A percentile compares a stretch with the other conserved stretches of the same genome.
Evolutionary conservation across 441 rosid genomes (phyloP).

Genomic region (Iberis amara): DNA sequence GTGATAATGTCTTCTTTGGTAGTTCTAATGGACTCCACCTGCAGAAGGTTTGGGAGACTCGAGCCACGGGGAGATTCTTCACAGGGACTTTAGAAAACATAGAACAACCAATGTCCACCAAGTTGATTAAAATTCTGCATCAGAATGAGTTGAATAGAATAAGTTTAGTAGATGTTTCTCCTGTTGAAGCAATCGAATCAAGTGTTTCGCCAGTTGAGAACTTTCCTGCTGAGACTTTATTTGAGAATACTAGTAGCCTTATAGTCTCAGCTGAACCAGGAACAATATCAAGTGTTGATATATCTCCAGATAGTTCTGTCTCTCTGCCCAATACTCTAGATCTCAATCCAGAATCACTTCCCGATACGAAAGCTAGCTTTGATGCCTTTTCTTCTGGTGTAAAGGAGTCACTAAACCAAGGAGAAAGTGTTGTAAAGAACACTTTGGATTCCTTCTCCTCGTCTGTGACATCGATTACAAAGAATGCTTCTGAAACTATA

Average conservation of each 20-base stretch:
- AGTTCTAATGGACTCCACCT: constrained; percentile 36
- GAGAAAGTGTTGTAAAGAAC: constrained; percentile 48
- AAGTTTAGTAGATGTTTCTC: constrained; percentile 31
- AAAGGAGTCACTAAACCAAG: constrained; percentile 43
- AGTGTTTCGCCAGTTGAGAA: constrained; percentile 38
- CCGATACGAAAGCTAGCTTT: constrained; percentile 38
- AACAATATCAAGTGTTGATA: constrained; percentile 31
- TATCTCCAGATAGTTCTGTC: constrained; percentile 36
- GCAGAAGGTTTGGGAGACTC: constrained; percentile 36
- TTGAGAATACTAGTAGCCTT: constrained; percentile 35
- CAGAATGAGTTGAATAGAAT: constrained; percentile 31
- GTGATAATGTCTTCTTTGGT: constrained; percentile 42
- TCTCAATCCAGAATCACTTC: constrained; percentile 34
- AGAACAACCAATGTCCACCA: constrained; percentile 28
- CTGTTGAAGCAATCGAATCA: constrained; percentile 30
- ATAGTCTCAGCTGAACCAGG: constrained; percentile 37
- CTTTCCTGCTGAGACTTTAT: constrained; percentile 35
- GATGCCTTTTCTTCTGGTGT: constrained; percentile 45
- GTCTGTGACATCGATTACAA: constrained; percentile 46
- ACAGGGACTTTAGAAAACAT: constrained; percentile 34
- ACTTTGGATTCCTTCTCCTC: constrained; percentile 54
- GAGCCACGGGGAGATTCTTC: constrained; percentile 48
- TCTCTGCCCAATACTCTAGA: constrained; percentile 34
- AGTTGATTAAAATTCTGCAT: constrained; percentile 29
- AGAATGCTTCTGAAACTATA: constrained; percentile 57